phyloP scores from a whole-genome alignment of 768 basidiomycete genomes.

The Krasilnikovozyma curviuscula region DNA sequence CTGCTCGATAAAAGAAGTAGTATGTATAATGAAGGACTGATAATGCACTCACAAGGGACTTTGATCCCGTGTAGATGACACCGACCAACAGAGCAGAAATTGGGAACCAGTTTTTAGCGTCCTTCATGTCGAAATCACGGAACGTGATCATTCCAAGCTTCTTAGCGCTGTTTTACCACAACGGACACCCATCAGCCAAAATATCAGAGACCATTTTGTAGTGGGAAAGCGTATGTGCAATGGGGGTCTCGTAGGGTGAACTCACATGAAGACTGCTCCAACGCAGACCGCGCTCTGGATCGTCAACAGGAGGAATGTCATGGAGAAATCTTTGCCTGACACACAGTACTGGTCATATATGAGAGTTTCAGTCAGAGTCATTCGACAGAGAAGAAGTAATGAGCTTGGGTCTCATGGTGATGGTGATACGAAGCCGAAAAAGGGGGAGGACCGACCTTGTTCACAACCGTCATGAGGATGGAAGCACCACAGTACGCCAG shows the following conservation, averaged over 20 bases:
- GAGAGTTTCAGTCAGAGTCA: not conserved
- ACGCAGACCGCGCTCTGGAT: constrained; percentile 83
- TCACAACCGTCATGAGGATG: constrained; percentile 90
- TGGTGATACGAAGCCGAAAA: constrained; percentile 9
- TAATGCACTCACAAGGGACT: constrained; percentile 57
- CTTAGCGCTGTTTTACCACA: constrained; percentile 4
- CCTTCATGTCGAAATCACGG: constrained; percentile 57
- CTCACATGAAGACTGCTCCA: constrained; percentile 39
- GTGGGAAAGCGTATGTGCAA: not conserved
- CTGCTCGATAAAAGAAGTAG: not conserved
- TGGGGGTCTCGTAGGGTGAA: not conserved
- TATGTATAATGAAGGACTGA: not conserved
- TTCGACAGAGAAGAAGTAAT: not conserved
- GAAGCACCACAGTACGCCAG: constrained; percentile 77
- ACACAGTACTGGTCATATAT: constrained; percentile 55
- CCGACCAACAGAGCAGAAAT: constrained; percentile 76
- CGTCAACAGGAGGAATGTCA: constrained; percentile 85
- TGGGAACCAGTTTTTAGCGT: constrained; percentile 86
- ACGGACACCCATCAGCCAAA: not conserved
- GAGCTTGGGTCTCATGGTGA: not conserved
- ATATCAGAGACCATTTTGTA: not conserved
- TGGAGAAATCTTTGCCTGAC: constrained; percentile 76
- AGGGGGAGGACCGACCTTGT: constrained; percentile 44
- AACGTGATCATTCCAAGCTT: constrained; percentile 45
- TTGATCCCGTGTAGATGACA: constrained; percentile 96